These are phyloP conservation scores for Cladophialophora exuberans DNA, from an alignment of 2,329 filamentous ascomycete species.

Conservation along the genomic window DNA sequence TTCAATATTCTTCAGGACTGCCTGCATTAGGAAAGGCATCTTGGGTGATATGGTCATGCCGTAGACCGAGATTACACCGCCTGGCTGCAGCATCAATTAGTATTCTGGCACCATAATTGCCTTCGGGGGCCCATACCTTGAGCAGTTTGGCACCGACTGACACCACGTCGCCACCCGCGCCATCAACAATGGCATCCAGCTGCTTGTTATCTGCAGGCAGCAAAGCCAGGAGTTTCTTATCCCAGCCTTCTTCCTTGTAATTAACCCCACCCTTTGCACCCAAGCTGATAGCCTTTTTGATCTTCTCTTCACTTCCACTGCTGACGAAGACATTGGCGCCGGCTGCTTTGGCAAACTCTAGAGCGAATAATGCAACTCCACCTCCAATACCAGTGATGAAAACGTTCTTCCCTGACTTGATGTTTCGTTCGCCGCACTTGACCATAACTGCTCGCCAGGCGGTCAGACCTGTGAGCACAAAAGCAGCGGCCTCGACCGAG, in stretches of 20 bases:
- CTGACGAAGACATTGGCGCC: conserved; percentile 83
- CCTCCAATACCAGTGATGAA: conserved; percentile 91
- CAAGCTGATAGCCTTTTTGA: conserved; percentile 69
- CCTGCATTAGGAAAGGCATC: conserved; percentile 84
- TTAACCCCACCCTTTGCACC: conserved; percentile 81
- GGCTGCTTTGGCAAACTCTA: conserved; percentile 76
- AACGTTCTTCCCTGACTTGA: conserved; percentile 67
- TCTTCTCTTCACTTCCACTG: conserved; percentile 73
- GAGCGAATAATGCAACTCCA: conserved; percentile 80
- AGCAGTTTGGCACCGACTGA: conserved; percentile 68
- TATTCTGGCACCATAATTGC: neutral
- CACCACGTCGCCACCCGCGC: conserved; percentile 86
- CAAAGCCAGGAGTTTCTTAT: conserved; percentile 66
- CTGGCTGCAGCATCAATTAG: conserved; percentile 50
- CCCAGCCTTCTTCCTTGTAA: conserved; percentile 81
- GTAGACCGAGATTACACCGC: conserved; percentile 83
- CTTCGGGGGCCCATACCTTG: conserved; percentile 53
- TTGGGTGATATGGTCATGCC: conserved; percentile 88
- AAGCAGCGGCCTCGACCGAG: conserved; percentile 75
- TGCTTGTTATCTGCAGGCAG: conserved; percentile 67
- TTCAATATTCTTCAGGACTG: conserved; percentile 85
- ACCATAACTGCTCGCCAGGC: conserved; percentile 83
- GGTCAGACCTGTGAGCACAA: conserved; percentile 84
- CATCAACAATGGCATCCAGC: conserved; percentile 85
- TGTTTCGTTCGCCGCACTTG: conserved; percentile 61